A percentile compares a stretch with the other conserved stretches of the same genome.
phyloP scores from a whole-genome alignment of 2,329 filamentous ascomycete genomes.

The Rachicladosporium sp. region DNA sequence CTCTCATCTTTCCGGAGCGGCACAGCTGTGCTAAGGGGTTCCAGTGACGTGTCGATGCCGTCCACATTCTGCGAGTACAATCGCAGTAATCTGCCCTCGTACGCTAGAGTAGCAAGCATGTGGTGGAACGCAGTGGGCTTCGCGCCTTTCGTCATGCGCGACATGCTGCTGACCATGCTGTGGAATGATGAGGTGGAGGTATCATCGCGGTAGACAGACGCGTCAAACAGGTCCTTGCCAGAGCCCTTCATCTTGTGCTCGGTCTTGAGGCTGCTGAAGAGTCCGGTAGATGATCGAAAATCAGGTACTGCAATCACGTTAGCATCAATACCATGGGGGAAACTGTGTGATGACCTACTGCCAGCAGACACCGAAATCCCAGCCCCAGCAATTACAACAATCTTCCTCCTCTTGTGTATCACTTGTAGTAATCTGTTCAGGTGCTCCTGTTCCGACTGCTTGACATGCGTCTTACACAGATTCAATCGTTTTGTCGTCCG shows the following conservation, averaged over 20 bases:
- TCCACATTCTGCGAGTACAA: slow-evolving; percentile 97
- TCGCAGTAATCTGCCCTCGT: slow-evolving; percentile 74
- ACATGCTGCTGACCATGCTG: slow-evolving; percentile 85
- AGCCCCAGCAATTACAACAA: slow-evolving; percentile 90
- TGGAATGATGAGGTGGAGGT: slow-evolving; percentile 83
- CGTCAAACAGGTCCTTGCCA: slow-evolving; percentile 92
- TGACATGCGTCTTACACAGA: slow-evolving; percentile 43
- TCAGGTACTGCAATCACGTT: slow-evolving; percentile 57
- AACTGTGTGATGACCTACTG: slow-evolving; percentile 43
- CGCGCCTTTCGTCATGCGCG: slow-evolving; percentile 63
- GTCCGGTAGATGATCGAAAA: slow-evolving; percentile 80
- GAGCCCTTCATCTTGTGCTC: slow-evolving; percentile 88
- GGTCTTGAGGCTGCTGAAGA: slow-evolving; percentile 74
- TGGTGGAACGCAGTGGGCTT: slow-evolving; percentile 85
- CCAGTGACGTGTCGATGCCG: slow-evolving; percentile 75
- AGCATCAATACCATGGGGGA: slow-evolving; percentile 5
- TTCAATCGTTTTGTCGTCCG: slow-evolving; percentile 73
- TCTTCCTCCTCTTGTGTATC: slow-evolving; percentile 82
- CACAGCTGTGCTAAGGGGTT: slow-evolving; percentile 66
- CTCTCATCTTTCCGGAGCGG: slow-evolving; percentile 59
- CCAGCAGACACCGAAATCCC: slow-evolving; percentile 95
- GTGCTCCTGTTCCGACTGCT: slow-evolving; percentile 41
- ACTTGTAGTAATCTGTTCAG: slow-evolving; percentile 61
- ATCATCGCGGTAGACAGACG: slow-evolving; percentile 91
- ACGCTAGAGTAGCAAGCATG: slow-evolving; percentile 76